Conservation (phyloP, 2,329 filamentous ascomycete genomes). For the Aspergillus sp. region DNA sequence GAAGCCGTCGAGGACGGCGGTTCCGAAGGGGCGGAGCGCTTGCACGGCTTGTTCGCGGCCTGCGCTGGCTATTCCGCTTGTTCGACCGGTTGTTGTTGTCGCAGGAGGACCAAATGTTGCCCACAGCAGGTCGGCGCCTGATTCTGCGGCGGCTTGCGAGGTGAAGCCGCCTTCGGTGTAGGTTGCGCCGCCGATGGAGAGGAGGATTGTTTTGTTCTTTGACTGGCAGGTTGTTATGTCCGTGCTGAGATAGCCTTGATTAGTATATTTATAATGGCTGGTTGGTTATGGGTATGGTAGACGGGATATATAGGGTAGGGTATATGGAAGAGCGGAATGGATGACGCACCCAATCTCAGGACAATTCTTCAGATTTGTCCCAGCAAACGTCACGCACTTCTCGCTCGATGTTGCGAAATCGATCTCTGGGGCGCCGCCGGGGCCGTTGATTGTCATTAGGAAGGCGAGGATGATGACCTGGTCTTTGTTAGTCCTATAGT, state of each 20-base stretch:
- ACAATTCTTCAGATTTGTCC: slow-evolving; percentile 64
- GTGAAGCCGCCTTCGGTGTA: slow-evolving; percentile 71
- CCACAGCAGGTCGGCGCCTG: slow-evolving; percentile 69
- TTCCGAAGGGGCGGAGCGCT: slow-evolving; percentile 68
- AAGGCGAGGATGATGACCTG: slow-evolving; percentile 70
- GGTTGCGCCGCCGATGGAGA: slow-evolving; percentile 73
- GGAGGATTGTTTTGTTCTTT: slow-evolving; percentile 70
- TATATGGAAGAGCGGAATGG: not conserved
- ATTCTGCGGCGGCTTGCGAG: slow-evolving; percentile 55
- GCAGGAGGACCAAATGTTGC: slow-evolving; percentile 65
- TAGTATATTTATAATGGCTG: not conserved
- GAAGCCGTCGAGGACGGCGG: slow-evolving; percentile 71
- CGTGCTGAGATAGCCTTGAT: slow-evolving; percentile 29
- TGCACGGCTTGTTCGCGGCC: slow-evolving; percentile 3
- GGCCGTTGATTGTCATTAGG: slow-evolving; percentile 60
- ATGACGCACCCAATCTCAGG: slow-evolving; percentile 64
- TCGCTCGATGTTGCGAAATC: slow-evolving; percentile 71
- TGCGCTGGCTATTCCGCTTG: no score
- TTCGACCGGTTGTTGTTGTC: slow-evolving; percentile 27
- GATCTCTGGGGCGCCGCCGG: slow-evolving; percentile 54
- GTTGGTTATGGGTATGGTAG: not conserved
- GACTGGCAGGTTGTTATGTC: slow-evolving; percentile 65
- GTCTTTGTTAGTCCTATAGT: not conserved
- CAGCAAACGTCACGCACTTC: slow-evolving; percentile 63
- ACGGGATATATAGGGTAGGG: not conserved